phyloP scores from a whole-genome alignment of 1,139 yeast species.

The Pichia sp. region DNA sequence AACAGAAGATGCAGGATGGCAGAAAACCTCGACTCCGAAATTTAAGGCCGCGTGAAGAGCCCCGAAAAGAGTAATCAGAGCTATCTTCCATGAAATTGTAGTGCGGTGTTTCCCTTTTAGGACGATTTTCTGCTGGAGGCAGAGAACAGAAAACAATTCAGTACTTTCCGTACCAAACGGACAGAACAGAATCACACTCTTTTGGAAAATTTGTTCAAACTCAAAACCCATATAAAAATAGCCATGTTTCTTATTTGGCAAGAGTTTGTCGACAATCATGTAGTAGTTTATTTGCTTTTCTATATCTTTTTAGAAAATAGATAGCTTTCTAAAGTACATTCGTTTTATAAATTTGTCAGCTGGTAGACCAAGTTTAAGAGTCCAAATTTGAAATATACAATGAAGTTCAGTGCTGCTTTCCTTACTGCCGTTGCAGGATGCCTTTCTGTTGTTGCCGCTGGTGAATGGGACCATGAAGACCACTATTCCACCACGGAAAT shows the following conservation, averaged over 20 bases:
- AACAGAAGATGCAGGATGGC: background rate
- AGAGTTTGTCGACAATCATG: background rate
- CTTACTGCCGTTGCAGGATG: conserved; percentile 6
- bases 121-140: background rate
- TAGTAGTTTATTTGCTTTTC: background rate
- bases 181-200: background rate
- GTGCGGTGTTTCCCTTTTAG: background rate
- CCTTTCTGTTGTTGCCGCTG: conserved; percentile 6
- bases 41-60: background rate
- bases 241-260: no score
- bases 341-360: background rate
- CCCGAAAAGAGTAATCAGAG: background rate
- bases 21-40: background rate
- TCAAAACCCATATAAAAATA: no score
- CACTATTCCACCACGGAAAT: background rate
- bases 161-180: background rate
- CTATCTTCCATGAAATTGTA: background rate
- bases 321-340: background rate
- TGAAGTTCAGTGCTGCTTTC: conserved; percentile 5
- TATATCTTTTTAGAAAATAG: no score
- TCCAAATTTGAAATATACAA: background rate
- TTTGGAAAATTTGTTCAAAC: no score
- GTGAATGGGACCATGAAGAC: background rate
- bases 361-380: background rate
- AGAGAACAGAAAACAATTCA: background rate